Percentiles rank a stretch among this genome's conserved stretches.
Evolutionary conservation across 2,329 filamentous ascomycete species (phyloP).

Genomic region (Tolypocladium tundrense): DNA sequence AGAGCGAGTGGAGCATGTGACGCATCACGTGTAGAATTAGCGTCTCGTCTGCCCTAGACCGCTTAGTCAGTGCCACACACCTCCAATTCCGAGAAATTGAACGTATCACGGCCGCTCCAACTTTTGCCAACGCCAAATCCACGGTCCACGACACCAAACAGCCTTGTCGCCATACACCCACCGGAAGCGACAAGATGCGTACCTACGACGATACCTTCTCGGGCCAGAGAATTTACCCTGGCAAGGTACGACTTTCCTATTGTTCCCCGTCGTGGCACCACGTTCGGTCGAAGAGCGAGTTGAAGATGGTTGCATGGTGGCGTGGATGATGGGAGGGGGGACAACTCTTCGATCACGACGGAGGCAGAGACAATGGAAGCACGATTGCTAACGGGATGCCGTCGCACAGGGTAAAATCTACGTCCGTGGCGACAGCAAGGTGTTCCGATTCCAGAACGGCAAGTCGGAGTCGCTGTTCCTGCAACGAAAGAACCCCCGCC

Average conservation of each 20-base stretch:
- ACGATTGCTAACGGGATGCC: constrained; percentile 15
- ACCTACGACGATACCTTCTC: constrained; percentile 59
- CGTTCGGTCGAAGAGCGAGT: background rate
- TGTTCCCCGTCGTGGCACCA: constrained; percentile 2
- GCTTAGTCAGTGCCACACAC: constrained; percentile 31
- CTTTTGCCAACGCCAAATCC: constrained; percentile 27
- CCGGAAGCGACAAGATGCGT: constrained; percentile 45
- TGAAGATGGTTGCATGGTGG: background rate
- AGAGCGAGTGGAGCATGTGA: constrained; percentile 8
- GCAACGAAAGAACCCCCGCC: constrained; percentile 99
- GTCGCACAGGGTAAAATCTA: constrained; percentile 87
- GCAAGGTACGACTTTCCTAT: constrained; percentile 43
- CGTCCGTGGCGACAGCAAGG: constrained; percentile 98
- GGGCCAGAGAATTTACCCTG: constrained; percentile 57
- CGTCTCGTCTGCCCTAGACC: constrained; percentile 25
- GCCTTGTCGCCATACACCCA: constrained; percentile 30
- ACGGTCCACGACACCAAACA: constrained; percentile 27
- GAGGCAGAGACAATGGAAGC: background rate
- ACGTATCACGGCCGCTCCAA: constrained; percentile 20
- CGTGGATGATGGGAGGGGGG: background rate
- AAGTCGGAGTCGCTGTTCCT: constrained; percentile 99
- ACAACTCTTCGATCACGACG: background rate
- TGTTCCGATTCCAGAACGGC: constrained; percentile 99
- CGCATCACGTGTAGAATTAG: constrained; percentile 19
- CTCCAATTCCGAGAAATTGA: constrained; percentile 30